Conservation (phyloP, 208 protist genomes). For the Acanthamoeba castellanii region DNA sequence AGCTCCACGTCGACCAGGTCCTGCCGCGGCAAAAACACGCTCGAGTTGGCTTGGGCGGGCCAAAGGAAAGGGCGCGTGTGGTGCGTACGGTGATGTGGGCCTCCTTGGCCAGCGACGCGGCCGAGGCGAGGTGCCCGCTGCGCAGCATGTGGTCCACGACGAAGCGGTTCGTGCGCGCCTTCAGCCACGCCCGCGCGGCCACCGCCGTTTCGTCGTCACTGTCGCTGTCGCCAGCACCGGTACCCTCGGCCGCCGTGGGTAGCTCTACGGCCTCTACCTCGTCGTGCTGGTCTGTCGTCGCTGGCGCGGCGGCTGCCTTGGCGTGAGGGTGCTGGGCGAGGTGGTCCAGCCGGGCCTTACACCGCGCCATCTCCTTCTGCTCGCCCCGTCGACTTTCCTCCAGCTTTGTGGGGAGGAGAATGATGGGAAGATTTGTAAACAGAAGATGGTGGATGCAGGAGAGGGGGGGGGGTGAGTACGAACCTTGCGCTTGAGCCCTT, state of each 20-base stretch:
- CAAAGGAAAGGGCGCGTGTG: not conserved
- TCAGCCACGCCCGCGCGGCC: not conserved
- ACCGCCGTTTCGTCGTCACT: not conserved
- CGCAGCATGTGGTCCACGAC: slow-evolving; percentile 72
- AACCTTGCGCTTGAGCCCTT: slow-evolving; percentile 75
- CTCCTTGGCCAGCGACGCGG: not conserved
- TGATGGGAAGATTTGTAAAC: not conserved
- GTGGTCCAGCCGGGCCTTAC: slow-evolving; percentile 16
- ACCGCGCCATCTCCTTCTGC: slow-evolving; percentile 19
- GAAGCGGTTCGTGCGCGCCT: slow-evolving; percentile 29
- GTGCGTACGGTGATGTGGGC: not conserved
- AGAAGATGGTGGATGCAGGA: not conserved
- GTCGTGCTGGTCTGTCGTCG: not conserved
- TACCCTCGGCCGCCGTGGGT: not conserved
- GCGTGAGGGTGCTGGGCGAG: not conserved
- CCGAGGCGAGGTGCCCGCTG: slow-evolving; percentile 14
- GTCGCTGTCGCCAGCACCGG: not conserved
- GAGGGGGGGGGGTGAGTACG: not conserved
- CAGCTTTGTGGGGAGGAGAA: not conserved
- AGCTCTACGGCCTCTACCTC: not conserved
- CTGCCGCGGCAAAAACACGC: not conserved
- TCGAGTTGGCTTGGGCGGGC: not conserved
- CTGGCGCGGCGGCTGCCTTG: not conserved
- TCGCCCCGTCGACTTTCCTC: slow-evolving; percentile 50
- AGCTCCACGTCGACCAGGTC: slow-evolving; percentile 64